Conservation (phyloP, 768 basidiomycete genomes). For the Lactarius hengduanensis region DNA sequence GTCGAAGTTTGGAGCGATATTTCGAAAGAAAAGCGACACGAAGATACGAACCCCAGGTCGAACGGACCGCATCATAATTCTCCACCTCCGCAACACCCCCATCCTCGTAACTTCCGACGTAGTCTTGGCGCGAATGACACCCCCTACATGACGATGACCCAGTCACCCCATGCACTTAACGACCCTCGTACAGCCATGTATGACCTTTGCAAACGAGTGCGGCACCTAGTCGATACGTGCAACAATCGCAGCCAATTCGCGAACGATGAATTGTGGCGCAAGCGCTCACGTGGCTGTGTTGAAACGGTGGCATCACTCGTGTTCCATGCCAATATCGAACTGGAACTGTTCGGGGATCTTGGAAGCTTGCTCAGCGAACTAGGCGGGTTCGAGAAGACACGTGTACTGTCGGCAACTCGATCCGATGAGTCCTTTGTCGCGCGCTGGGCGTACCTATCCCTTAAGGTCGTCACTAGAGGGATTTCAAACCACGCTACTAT, state of each 20-base stretch:
- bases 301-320: not conserved
- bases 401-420: too few species aligned
- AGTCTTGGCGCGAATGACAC: too few species aligned
- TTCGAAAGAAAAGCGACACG: not conserved
- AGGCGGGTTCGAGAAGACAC: not conserved
- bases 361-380: not conserved
- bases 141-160: too few species aligned
- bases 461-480: too few species aligned
- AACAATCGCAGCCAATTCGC: not conserved
- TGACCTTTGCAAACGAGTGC: not conserved
- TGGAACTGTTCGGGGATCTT: not conserved
- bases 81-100: too few species aligned
- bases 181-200: not conserved
- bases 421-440: too few species aligned
- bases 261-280: not conserved
- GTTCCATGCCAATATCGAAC: not conserved
- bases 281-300: not conserved
- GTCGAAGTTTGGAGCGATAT: not conserved
- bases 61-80: not conserved
- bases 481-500: too few species aligned
- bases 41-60: not conserved
- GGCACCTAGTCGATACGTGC: not conserved
- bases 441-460: too few species aligned
- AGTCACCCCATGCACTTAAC: too few species aligned
- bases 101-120: too few species aligned